Percentiles rank a stretch among this genome's conserved stretches.
These are phyloP conservation scores for Hemileia vastatrix DNA, from an alignment of 1,284 basidiomycete species.

Conservation along the genomic window DNA sequence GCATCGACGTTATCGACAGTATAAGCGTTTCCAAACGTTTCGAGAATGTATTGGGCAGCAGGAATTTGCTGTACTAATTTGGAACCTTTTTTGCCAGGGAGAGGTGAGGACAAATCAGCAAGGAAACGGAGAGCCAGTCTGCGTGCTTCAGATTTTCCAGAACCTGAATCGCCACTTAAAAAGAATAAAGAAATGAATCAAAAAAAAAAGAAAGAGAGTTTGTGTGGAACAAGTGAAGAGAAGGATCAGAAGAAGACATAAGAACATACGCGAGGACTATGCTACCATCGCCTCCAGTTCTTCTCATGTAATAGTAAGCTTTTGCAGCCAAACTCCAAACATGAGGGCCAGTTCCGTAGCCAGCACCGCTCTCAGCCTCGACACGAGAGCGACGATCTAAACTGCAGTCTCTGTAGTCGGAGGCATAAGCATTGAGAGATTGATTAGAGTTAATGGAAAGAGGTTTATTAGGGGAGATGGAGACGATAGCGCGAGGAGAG, in stretches of 20 bases:
- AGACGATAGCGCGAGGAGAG: conserved; percentile 52
- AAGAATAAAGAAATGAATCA: conserved; percentile 6
- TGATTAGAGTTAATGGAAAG: conserved; percentile 69
- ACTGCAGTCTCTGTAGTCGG: conserved; percentile 56
- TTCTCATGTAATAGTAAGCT: conserved; percentile 90
- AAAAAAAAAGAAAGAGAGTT: background rate
- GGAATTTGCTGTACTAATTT: conserved; percentile 77
- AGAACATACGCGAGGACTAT: conserved; percentile 66
- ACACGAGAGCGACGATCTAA: conserved; percentile 49
- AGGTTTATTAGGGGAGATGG: conserved; percentile 81
- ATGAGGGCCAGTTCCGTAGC: conserved; percentile 51
- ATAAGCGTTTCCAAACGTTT: conserved; percentile 69
- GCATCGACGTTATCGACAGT: conserved; percentile 46
- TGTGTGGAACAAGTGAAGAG: background rate
- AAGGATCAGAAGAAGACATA: too few species aligned
- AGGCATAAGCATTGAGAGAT: conserved; percentile 68
- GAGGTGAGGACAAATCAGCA: conserved; percentile 73
- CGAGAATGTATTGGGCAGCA: conserved; percentile 87
- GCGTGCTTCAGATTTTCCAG: conserved; percentile 84
- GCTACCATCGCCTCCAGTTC: conserved; percentile 86
- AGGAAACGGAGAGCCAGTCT: conserved; percentile 82
- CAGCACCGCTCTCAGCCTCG: conserved; percentile 25
- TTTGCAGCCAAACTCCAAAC: conserved; percentile 81
- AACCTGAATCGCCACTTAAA: conserved; percentile 74
- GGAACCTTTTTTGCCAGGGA: conserved; percentile 84